A percentile compares a stretch with the other conserved stretches of the same genome.
Evolutionary conservation across 352 stramenopile species (phyloP).

Genomic region (Stramenopiles sp.): DNA sequence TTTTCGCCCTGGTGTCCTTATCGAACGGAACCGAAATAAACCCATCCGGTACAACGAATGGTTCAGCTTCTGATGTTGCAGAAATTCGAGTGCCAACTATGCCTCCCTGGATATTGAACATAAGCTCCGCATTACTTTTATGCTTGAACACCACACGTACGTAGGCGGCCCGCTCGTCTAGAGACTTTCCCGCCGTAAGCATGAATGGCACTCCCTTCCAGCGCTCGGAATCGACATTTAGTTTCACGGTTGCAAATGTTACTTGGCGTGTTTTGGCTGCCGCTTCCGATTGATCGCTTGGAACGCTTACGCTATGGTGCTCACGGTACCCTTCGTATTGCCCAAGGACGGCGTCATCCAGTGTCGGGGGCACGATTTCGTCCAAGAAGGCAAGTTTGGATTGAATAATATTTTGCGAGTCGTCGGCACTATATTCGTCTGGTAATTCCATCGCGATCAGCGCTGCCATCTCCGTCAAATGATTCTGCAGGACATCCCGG

Average conservation of each 20-base stretch:
- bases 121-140: neutral
- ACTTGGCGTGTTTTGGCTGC: neutral
- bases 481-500: constrained; percentile 53
- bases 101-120: neutral
- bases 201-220: constrained; percentile 8
- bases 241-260: neutral
- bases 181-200: neutral
- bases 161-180: neutral
- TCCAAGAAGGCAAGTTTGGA: neutral
- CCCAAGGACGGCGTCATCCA: neutral
- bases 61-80: neutral
- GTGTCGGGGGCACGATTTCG: neutral
- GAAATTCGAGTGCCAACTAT: neutral
- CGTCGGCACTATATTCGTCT: neutral
- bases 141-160: constrained; percentile 4
- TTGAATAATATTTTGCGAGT: neutral
- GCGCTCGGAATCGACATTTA: neutral
- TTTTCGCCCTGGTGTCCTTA: neutral
- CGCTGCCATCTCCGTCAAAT: constrained; percentile 34
- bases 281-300: neutral
- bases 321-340: neutral
- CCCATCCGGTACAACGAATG: neutral
- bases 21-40: neutral
- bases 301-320: neutral
- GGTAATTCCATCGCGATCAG: constrained; percentile 4